Base-by-base conservation (phyloP, 2,329 filamentous ascomycete species). In the Penicillium sp. region DNA sequence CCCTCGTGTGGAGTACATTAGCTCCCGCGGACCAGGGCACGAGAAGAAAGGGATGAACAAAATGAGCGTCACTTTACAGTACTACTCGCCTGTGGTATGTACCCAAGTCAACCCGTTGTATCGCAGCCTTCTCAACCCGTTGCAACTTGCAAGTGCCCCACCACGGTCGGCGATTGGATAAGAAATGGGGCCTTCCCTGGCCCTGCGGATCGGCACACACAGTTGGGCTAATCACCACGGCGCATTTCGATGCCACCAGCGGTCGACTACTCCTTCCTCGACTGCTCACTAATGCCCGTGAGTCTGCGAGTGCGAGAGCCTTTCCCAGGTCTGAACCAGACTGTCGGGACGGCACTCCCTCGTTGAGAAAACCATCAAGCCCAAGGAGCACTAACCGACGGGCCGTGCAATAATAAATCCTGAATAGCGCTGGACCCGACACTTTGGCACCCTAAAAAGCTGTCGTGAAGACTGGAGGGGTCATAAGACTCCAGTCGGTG, bases 401-500 rank as follows among this genome's bases (percentile, higher is more conserved):
- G 26, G 42, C 24, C 6, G 47, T 37, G n/a, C 45, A 54, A 54
- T 49, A 12, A 12, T 49, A 49, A 10, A 35, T 35, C 12, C 30
- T 44, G 38, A 56, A 59, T 44, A 59, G 45, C 28, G 35, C 38
- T 47, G 33, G 60, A 40, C 66, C 64, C 66, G 64, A 61, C 54
- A 59, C 6, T 47, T n/a, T 38, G 64, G 65, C 15, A 65, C 64
- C 56, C 62, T 68, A 63, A 58, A 12, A 51, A 10, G 28, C 37
- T 61, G 64, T 58, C 33, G 59, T 50, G 45, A 67, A 66, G 64
- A n/a, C 45, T 37, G 62, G 63, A 65, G 65, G 61, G 61, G 66
- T 65, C 65, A 66, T 67, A 63, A 67, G 65, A 62, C 66, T 60
- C 58, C 55, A 65, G 64, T 65, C 58, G 65, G 61, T 67, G 66